Evolutionary conservation across 2,329 filamentous ascomycete genomes (phyloP), one percentile per base, ranked within the genome.

Genomic region (Colletotrichum incanum): DNA sequence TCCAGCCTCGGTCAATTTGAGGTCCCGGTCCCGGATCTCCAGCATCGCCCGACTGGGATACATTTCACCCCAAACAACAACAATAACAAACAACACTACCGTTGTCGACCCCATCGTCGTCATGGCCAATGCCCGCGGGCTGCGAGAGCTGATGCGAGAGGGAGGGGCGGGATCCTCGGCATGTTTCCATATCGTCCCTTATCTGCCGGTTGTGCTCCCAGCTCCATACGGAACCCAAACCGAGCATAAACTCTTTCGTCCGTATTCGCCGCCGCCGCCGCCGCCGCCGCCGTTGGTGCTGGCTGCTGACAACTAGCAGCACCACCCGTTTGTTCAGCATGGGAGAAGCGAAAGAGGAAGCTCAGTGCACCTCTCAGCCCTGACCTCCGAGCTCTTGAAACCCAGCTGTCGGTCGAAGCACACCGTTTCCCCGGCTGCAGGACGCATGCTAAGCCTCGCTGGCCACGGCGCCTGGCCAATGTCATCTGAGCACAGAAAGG

Each of bases 91-190:
- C 28, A 31, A 3, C 28, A 23, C 31, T 9, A 11, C 16, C 3
- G 34, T n/a, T n/a, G 50, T 34, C 28, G 50, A n/a, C 6, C 28
- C 31, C 50, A 8, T n/a, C 28, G 50, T 20, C 16, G 28, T 54
- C 54, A 26, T 58, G 54, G 20, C 28, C 52, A 26, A 39, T 9
- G 28, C 20, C 7, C 34, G 55, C 37, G 14, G 26, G 26, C 28
- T 56, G 11, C 39, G 31, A 54, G 49, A 14, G 37, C 31, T 26
- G 26, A 28, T 50, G 66, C 28, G 65, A 72, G 61, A 69, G 39
- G 65, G 65, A 70, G 65, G 70, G 65, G 65, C 59, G 59, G 65
- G 49, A 70, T 37, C 45, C 60, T 47, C 70, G 65, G 70, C 70
- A 65, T 39, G 41, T 70, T 58, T 60, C 60, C 26, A 49, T 47